These are phyloP conservation scores for Lunasporangiospora selenospora DNA, from an alignment of 192 early-diverging fungal genomes.

Conservation along the genomic window DNA sequence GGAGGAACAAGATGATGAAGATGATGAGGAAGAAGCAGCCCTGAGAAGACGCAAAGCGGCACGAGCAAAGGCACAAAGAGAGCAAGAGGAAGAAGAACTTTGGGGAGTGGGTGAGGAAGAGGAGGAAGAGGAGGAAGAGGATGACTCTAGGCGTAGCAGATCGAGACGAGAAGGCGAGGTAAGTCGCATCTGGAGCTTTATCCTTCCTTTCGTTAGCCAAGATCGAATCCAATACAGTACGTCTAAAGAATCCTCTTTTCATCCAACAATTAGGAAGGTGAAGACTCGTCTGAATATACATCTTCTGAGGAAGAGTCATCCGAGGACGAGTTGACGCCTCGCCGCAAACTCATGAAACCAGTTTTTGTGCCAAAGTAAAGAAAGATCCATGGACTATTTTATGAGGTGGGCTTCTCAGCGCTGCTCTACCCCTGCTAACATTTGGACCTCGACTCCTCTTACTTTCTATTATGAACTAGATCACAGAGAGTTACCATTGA, in stretches of 20 bases:
- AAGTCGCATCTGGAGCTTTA: too few species aligned
- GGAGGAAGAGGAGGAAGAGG: slow-evolving; percentile 49
- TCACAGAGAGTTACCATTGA: slow-evolving; percentile 64
- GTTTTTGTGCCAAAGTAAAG: slow-evolving; percentile 91
- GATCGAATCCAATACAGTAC: too few species aligned
- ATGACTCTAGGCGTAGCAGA: slow-evolving; percentile 30
- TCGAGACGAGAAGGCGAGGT: slow-evolving; percentile 43
- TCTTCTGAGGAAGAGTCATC: slow-evolving; percentile 75
- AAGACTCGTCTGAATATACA: slow-evolving; percentile 60
- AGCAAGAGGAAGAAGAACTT: slow-evolving; percentile 52
- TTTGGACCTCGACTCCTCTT: not conserved
- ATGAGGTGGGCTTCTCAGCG: not conserved
- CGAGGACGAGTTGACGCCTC: slow-evolving; percentile 30
- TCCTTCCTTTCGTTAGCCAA: too few species aligned
- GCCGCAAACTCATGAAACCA: slow-evolving; percentile 77
- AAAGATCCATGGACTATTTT: not conserved
- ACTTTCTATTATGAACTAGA: slow-evolving; percentile 41
- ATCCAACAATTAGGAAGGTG: slow-evolving; percentile 50
- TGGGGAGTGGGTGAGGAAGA: slow-evolving; percentile 53
- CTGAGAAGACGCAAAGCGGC: slow-evolving; percentile 32
- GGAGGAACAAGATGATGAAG: slow-evolving; percentile 43
- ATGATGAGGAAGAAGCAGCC: slow-evolving; percentile 60
- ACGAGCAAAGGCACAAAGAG: slow-evolving; percentile 22
- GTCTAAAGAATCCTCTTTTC: too few species aligned
- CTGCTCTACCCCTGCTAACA: not conserved